Base-by-base conservation (phyloP, 2,329 filamentous ascomycete species). In the Hyphodiscus sp. region DNA sequence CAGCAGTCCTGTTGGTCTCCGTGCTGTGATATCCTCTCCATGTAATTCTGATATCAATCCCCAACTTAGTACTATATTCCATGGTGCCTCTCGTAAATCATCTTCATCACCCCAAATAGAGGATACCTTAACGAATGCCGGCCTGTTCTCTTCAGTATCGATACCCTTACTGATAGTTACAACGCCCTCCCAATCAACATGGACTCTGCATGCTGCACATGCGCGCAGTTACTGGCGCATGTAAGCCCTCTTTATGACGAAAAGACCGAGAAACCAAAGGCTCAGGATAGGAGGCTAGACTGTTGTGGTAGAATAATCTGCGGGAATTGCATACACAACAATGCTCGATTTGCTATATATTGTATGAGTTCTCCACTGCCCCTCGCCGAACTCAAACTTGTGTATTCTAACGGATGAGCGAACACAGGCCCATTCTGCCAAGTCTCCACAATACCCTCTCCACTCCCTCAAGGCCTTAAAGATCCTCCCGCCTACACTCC, bases 241-340 rank as follows among this genome's bases (percentile, higher is more conserved):
- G 74, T 79, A 29, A 74, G 77, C 49, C 73, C 76, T 33, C 72
- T 74, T 26, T 76, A 75, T 62, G 71, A 78, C 59, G 74, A 76
- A 54, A 75, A 76, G 63, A 76, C 74, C 41, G 83, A 86, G 71
- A 88, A 86, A 66, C 76, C 80, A 15, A 70, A 80, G 2, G 75
- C 79, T 23, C 73, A 76, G 47, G 79, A 85, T 64, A 79, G 86
- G 49, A 73, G 76, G 56, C 74, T 90, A 29, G 76, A 77, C 33
- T 92, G 89, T 68, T 92, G 88, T 68, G 74, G 73, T 45, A 79
- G 88, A 51, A 74, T 82, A 41, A 87, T 92, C 64, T 94, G 88
- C 70, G 81, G 82, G 16, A 74, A 74, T 56, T 92, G 88, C 70
- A 79, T 89, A 62, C 49, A 66, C 62, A 58, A 58, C n/a, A 67